phyloP scores from a whole-genome alignment of 495 filamentous ascomycete genomes.

The Recurvomyces mirabilis region DNA sequence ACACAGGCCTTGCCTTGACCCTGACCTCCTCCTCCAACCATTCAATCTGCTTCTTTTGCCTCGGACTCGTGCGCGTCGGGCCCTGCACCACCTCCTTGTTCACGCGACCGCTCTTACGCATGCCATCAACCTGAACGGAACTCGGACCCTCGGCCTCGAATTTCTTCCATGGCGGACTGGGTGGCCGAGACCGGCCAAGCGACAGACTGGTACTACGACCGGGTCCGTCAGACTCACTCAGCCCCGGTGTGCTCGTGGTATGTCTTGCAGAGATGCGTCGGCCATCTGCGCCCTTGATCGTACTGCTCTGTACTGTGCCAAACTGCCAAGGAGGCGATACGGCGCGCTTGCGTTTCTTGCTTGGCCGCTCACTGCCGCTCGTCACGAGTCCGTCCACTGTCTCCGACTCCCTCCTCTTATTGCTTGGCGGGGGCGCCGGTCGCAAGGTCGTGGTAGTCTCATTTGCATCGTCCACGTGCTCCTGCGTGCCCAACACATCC shows the following conservation, averaged over 20 bases:
- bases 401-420: slow-evolving; percentile 17
- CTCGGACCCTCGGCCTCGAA: slow-evolving; percentile 77
- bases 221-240: slow-evolving; percentile 8
- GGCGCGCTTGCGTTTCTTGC: slow-evolving; percentile 63
- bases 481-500: not conserved
- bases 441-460: slow-evolving; percentile 14
- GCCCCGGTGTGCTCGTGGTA: slow-evolving; percentile 7
- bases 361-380: slow-evolving; percentile 35
- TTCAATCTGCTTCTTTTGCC: slow-evolving; percentile 12
- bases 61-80: slow-evolving; percentile 13
- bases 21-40: slow-evolving; percentile 2
- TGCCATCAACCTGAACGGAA: slow-evolving; percentile 68
- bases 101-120: slow-evolving; percentile 74
- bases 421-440: slow-evolving; percentile 10
- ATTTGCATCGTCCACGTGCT: not conserved
- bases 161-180: slow-evolving; percentile 91
- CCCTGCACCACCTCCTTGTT: slow-evolving; percentile 35
- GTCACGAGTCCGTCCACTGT: not conserved
- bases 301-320: slow-evolving; percentile 6
- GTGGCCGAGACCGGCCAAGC: slow-evolving; percentile 31
- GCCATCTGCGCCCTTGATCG: slow-evolving; percentile 17
- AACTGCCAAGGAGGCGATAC: slow-evolving; percentile 32
- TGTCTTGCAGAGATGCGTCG: slow-evolving; percentile 16
- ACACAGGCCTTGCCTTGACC: slow-evolving; percentile 12
- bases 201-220: slow-evolving; percentile 8